Base-by-base conservation (phyloP, 2,329 filamentous ascomycete species). In the Acrocalymma vagum region DNA sequence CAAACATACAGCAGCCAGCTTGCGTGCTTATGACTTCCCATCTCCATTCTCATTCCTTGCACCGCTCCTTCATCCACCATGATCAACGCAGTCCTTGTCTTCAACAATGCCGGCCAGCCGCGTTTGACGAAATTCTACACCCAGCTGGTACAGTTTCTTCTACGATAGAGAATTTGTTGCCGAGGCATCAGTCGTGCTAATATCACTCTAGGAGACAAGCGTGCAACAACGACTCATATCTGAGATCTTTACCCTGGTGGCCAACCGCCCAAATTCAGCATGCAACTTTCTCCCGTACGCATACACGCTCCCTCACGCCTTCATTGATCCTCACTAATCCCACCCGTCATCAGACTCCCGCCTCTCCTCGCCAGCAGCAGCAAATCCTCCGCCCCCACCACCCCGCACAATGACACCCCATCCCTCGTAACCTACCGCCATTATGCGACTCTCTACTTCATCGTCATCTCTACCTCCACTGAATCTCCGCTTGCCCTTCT, bases 71-170 rank as follows among this genome's bases (percentile, higher is more conserved):
- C 29, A 30, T 21, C 23, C 49, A 49, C 42, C 57, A 99, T 99
- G 94, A 97, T 99, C 72, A 99, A 96, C 79, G 94, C 95, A 21
- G 93, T 99, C 48, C 80, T 99, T 55, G 93, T 99, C 69, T 99
- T 99, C 79, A 99, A 99, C 67, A 96, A 96, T 77, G 90, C 93
- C 61, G 94, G 94, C 52, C 93, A 99, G 73, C 93, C 94, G 24
- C 87, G 94, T 40, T 81, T 99, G 69, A 97, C 93, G 60, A 97
- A 97, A 65, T 99, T 99, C 79, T 99, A 99, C 71, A 96, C 93
- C 2, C 93, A 97, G 70, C 84, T 99, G 55, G 93, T 95, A 73
- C 46, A 74, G 62, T 33, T 20, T 28, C 22, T 26, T 14, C n/a
- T n/a, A n/a, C n/a, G n/a, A n/a, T n/a, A n/a, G n/a, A n/a, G n/a